Conservation (phyloP, 2,329 filamentous ascomycete species). For the Fusarium ramigenum region DNA sequence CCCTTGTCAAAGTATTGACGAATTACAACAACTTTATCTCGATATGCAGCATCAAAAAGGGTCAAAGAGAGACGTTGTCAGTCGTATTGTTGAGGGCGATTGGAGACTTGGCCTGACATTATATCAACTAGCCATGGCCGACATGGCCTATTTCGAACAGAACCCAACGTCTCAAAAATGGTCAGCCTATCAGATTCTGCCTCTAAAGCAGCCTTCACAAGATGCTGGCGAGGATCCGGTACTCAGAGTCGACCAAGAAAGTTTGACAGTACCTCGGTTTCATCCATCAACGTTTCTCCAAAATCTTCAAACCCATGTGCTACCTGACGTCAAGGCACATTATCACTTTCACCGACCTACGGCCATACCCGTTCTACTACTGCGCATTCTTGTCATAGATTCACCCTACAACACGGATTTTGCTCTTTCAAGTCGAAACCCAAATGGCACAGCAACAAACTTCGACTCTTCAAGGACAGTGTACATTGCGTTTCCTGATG, state of each 20-base stretch:
- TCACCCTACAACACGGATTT: slow-evolving; percentile 78
- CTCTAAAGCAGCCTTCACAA: slow-evolving; percentile 54
- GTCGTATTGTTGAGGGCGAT: slow-evolving; percentile 73
- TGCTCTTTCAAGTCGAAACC: slow-evolving; percentile 50
- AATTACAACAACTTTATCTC: slow-evolving; percentile 72
- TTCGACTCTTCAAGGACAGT: slow-evolving; percentile 76
- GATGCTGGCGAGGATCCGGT: slow-evolving; percentile 53
- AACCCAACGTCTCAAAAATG: slow-evolving; percentile 71
- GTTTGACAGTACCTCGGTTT: slow-evolving; percentile 72
- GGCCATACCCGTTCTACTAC: slow-evolving; percentile 72
- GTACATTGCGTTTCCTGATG: slow-evolving; percentile 84
- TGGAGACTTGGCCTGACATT: slow-evolving; percentile 72
- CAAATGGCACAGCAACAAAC: slow-evolving; percentile 51
- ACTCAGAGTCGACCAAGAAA: slow-evolving; percentile 55
- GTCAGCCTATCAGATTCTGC: slow-evolving; percentile 69
- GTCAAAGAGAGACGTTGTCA: slow-evolving; percentile 70
- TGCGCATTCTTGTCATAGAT: slow-evolving; percentile 83
- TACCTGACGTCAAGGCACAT: slow-evolving; percentile 84
- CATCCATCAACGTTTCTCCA: slow-evolving; percentile 83
- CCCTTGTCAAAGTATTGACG: slow-evolving; percentile 70
- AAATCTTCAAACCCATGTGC: slow-evolving; percentile 76
- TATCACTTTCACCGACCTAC: slow-evolving; percentile 81
- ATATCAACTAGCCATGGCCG: slow-evolving; percentile 75
- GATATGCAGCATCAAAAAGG: slow-evolving; percentile 68
- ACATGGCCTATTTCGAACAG: slow-evolving; percentile 72